A percentile compares a stretch with the other conserved stretches of the same genome.
phyloP scores from a whole-genome alignment of 2,329 filamentous ascomycete genomes.

The Talaromyces atroroseus region DNA sequence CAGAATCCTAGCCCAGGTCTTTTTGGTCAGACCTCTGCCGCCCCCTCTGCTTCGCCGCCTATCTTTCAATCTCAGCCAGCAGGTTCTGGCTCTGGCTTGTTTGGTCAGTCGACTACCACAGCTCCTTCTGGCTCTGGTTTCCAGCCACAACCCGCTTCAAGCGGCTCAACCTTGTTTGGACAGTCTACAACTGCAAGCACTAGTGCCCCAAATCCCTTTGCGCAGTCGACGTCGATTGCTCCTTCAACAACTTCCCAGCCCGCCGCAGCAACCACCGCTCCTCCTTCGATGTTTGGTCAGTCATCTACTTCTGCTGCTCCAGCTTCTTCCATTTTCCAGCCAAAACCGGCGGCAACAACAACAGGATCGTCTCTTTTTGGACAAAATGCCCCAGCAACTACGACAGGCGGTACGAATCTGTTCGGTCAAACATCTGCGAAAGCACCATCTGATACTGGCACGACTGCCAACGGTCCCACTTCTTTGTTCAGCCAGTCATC shows the following conservation, averaged over 20 bases:
- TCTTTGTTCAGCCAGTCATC: slow-evolving; percentile 2
- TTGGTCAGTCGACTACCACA: slow-evolving; percentile 15
- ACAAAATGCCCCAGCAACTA: slow-evolving; percentile 3
- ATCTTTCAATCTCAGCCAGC: slow-evolving; percentile 15
- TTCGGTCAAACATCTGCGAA: slow-evolving; percentile 5
- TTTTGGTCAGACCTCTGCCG: slow-evolving; percentile 8
- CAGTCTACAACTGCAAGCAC: slow-evolving; percentile 16
- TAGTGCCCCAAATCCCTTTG: slow-evolving; percentile 23
- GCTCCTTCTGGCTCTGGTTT: slow-evolving; percentile 2
- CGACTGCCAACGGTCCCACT: background rate
- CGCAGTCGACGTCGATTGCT: slow-evolving; percentile 20
- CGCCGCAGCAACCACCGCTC: slow-evolving; percentile 11
- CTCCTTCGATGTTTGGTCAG: slow-evolving; percentile 17
- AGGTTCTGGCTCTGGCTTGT: slow-evolving; percentile 18
- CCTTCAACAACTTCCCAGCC: slow-evolving; percentile 14
- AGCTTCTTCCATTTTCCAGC: slow-evolving; percentile 15
- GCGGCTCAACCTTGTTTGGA: slow-evolving; percentile 13
- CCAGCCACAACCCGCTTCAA: slow-evolving; percentile 6
- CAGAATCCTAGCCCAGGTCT: slow-evolving; percentile 2
- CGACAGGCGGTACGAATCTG: background rate
- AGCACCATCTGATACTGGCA: background rate
- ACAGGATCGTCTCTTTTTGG: slow-evolving; percentile 2
- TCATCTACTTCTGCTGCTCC: slow-evolving; percentile 15
- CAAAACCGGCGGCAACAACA: slow-evolving; percentile 11
- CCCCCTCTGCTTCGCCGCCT: background rate